Percentiles rank a stretch among this genome's conserved stretches.
These are phyloP conservation scores for Salinomyces thailandicus DNA, from an alignment of 2,329 filamentous ascomycete genomes.

Conservation along the genomic window DNA sequence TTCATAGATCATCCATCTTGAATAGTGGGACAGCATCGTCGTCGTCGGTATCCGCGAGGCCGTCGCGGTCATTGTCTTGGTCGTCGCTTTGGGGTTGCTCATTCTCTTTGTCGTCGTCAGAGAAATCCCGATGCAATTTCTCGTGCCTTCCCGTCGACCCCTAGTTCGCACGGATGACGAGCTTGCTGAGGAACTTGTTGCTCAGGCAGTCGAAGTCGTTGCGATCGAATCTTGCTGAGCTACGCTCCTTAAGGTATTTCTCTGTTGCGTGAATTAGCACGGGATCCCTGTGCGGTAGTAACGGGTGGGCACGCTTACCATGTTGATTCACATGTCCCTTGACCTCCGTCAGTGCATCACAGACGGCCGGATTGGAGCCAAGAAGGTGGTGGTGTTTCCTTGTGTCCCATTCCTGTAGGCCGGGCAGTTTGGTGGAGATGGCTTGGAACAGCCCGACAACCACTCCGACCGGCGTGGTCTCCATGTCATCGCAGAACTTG, in stretches of 20 bases:
- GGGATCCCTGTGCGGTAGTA: no score
- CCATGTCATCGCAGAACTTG: slow-evolving; percentile 96
- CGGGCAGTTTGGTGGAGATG: slow-evolving; percentile 90
- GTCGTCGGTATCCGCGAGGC: no score
- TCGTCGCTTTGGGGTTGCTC: not conserved
- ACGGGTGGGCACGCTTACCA: slow-evolving; percentile 55
- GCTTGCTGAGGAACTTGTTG: slow-evolving; percentile 93
- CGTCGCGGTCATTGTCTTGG: not conserved
- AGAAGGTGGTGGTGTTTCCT: slow-evolving; percentile 81
- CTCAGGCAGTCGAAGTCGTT: slow-evolving; percentile 90
- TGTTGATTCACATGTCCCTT: slow-evolving; percentile 85
- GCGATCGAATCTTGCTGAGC: slow-evolving; percentile 68
- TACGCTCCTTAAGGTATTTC: slow-evolving; percentile 70
- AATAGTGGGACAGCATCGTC: not conserved
- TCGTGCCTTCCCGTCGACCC: slow-evolving; percentile 6
- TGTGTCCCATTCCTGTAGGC: slow-evolving; percentile 90
- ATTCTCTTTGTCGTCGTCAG: not conserved
- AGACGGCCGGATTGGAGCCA: slow-evolving; percentile 83
- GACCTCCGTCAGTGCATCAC: slow-evolving; percentile 93
- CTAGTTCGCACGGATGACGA: slow-evolving; percentile 88
- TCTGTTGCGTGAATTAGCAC: slow-evolving; percentile 46
- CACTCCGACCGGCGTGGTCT: slow-evolving; percentile 87
- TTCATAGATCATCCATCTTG: slow-evolving; percentile 1
- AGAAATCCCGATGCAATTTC: not conserved
- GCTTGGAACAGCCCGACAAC: slow-evolving; percentile 95